These are phyloP conservation scores for Aspergillus tubingensis DNA, from an alignment of 2,329 filamentous ascomycete species.

Conservation along the genomic window DNA sequence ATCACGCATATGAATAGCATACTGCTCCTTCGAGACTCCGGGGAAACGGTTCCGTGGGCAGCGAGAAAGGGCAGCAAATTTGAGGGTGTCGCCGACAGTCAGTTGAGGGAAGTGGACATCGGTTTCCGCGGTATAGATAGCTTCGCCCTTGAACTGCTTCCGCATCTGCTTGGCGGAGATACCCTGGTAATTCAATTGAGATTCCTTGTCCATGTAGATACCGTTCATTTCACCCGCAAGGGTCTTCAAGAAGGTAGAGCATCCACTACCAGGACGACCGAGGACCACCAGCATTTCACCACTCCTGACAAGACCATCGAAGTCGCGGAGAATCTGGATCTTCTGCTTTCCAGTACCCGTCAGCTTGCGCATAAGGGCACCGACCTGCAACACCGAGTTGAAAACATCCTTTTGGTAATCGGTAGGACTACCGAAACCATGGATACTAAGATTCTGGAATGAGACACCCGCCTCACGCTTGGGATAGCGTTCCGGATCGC, in stretches of 20 bases:
- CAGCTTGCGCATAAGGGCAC: constrained; percentile 34
- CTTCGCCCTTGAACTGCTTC: constrained; percentile 73
- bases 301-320: constrained; percentile 63
- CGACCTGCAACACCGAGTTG: constrained; percentile 40
- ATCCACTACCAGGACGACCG: constrained; percentile 56
- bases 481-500: constrained; percentile 56
- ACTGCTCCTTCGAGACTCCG: constrained; percentile 46
- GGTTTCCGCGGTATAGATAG: constrained; percentile 82
- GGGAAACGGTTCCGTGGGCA: constrained; percentile 48
- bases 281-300: constrained; percentile 62
- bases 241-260: constrained; percentile 85
- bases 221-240: constrained; percentile 82
- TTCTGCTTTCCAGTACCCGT: constrained; percentile 43
- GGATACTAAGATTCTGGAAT: constrained; percentile 68
- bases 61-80: constrained; percentile 70
- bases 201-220: constrained; percentile 68
- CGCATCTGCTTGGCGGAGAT: constrained; percentile 59
- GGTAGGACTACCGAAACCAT: constrained; percentile 66
- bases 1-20: constrained; percentile 47
- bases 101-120: constrained; percentile 82
- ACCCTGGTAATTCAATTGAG: constrained; percentile 78
- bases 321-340: constrained; percentile 64
- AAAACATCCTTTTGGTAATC: constrained; percentile 62
- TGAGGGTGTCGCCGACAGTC: constrained; percentile 75
- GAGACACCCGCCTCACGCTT: constrained; percentile 62